Evolutionary conservation across 1,139 yeast species (phyloP).

Genomic region (Ogataea hybrid): DNA sequence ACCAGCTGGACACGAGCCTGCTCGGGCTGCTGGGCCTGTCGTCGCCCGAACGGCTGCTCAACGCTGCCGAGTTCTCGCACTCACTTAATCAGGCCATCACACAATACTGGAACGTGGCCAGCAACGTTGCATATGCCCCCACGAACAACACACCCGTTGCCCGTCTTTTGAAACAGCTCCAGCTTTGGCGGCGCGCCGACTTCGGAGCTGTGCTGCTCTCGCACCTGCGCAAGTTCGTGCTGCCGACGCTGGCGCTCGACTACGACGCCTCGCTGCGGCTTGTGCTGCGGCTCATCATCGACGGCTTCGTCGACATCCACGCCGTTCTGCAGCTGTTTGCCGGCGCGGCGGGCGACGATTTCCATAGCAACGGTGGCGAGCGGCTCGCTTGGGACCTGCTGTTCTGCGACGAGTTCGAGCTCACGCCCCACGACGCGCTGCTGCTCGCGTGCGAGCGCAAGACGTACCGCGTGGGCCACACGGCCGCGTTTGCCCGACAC

Average conservation of each 20-base stretch:
- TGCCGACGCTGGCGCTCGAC: slow-evolving; percentile 32
- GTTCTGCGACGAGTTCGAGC: slow-evolving; percentile 24
- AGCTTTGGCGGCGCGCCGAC: slow-evolving; percentile 29
- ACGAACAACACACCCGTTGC: slow-evolving; percentile 13
- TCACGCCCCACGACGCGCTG: slow-evolving; percentile 19
- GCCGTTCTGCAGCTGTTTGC: slow-evolving; percentile 34
- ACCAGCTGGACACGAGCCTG: slow-evolving; percentile 16
- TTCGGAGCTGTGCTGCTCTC: slow-evolving; percentile 30
- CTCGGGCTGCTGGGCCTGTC: slow-evolving; percentile 24
- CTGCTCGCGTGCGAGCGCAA: slow-evolving; percentile 14
- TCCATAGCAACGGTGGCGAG: slow-evolving; percentile 17
- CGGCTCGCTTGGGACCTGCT: slow-evolving; percentile 31
- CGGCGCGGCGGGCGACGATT: slow-evolving; percentile 18
- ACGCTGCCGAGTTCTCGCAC: slow-evolving; percentile 31
- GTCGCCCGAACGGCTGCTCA: slow-evolving; percentile 27
- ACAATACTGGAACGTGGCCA: slow-evolving; percentile 25
- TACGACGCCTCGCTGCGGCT: slow-evolving; percentile 28
- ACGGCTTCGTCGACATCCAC: slow-evolving; percentile 36
- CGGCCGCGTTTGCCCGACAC: slow-evolving; percentile 13
- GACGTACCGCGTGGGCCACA: slow-evolving; percentile 10
- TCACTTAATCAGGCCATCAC: slow-evolving; percentile 25
- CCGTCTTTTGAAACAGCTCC: slow-evolving; percentile 27
- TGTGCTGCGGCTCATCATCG: slow-evolving; percentile 32
- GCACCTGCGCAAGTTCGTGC: slow-evolving; percentile 25
- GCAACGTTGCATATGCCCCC: slow-evolving; percentile 16